Percentiles rank a stretch among this genome's conserved stretches.
phyloP scores from a whole-genome alignment of 2,329 filamentous ascomycete genomes.

The Alternaria alternata region DNA sequence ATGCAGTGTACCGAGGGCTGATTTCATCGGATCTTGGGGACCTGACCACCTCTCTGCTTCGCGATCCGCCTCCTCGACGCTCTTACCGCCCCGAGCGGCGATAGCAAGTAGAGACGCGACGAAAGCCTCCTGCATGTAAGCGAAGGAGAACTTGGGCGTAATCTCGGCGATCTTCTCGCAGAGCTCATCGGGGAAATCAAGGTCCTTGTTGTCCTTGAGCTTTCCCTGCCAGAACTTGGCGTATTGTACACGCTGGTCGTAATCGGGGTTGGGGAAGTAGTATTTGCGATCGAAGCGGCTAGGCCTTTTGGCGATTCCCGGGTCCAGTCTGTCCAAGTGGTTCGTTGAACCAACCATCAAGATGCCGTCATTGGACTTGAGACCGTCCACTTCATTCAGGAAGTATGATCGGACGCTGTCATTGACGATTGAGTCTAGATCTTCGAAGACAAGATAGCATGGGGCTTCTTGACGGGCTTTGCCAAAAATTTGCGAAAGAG shows the following conservation, averaged over 20 bases:
- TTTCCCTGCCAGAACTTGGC: constrained; percentile 56
- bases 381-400: constrained; percentile 75
- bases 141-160: constrained; percentile 56
- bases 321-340: constrained; percentile 70
- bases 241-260: constrained; percentile 52
- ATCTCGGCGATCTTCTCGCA: constrained; percentile 52
- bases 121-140: constrained; percentile 57
- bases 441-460: constrained; percentile 76
- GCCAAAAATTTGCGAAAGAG: constrained; percentile 47
- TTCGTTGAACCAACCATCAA: constrained; percentile 74
- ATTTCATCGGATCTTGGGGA: constrained; percentile 36
- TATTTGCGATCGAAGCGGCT: constrained; percentile 59
- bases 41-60: constrained; percentile 36
- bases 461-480: constrained; percentile 70
- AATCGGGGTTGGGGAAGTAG: constrained; percentile 53
- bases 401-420: constrained; percentile 71
- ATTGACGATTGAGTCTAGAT: constrained; percentile 72
- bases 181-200: constrained; percentile 54
- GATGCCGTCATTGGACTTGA: constrained; percentile 74
- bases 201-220: constrained; percentile 45
- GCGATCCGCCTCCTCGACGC: constrained; percentile 10
- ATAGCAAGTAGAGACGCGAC: constrained; percentile 52
- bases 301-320: constrained; percentile 63
- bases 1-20: constrained; percentile 14
- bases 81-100: constrained; percentile 34